Conservation (phyloP, 306 rosid genomes). For the Oxytropis ochrocephala region DNA sequence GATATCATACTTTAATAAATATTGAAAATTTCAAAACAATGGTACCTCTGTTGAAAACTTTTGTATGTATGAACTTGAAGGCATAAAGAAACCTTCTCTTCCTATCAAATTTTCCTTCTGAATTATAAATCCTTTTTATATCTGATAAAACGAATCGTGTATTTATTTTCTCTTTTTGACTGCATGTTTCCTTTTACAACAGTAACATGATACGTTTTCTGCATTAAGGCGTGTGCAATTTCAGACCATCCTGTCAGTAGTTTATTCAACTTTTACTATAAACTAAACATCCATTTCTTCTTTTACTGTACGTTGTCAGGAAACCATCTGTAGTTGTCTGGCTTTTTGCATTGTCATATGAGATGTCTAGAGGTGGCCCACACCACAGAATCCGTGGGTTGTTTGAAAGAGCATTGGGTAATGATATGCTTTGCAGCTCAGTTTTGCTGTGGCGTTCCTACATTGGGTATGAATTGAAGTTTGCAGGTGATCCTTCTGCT, state of each 20-base stretch:
- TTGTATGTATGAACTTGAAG: neutral
- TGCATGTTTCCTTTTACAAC: neutral
- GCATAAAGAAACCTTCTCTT: neutral
- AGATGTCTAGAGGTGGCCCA: constrained; percentile 68
- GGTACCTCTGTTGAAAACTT: neutral
- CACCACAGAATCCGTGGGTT: constrained; percentile 76
- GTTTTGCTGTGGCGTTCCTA: constrained; percentile 89
- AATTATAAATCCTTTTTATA: neutral
- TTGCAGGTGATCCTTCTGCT: constrained; percentile 52
- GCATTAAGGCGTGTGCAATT: neutral
- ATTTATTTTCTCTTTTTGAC: neutral
- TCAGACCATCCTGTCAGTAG: neutral
- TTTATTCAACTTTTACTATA: neutral
- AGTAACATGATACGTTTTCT: neutral
- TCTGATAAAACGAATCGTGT: neutral
- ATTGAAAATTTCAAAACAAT: too few relatives aligned
- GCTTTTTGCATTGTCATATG: constrained; percentile 74
- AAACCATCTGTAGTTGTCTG: constrained; percentile 75
- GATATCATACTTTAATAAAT: neutral
- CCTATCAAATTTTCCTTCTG: neutral
- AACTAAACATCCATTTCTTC: constrained; percentile 18
- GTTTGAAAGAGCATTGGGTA: constrained; percentile 76
- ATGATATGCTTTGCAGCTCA: constrained; percentile 49
- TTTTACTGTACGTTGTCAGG: constrained; percentile 39
- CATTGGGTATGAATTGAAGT: constrained; percentile 57